Evolutionary conservation across 208 protist genomes (phyloP), one percentile per base, ranked within the genome.

Genomic region (Acanthamoeba healyi): DNA sequence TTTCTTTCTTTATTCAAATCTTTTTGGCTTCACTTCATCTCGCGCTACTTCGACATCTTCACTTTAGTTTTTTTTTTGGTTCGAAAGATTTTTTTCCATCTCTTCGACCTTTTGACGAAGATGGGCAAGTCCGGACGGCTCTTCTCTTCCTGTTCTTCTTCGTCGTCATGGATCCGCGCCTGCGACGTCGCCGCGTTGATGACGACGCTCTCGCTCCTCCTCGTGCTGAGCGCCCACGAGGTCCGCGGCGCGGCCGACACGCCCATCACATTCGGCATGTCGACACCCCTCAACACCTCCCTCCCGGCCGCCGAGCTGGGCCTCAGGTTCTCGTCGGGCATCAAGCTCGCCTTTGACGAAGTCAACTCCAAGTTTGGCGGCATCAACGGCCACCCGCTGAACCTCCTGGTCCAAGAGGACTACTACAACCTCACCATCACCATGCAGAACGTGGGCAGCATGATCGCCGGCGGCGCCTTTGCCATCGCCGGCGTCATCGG

Each of bases 401-500:
- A 54, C 9, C 44, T 87, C 14, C 4, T 61, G 12, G n/a, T 38
- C 24, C 26, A 17, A 15, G 77, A 87, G 5, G 77, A 87, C 77
- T 12, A 61, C 77, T 87, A 87, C 77, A 36, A 38, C 44, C 14
- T 34, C 22, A 14, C 26, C 5, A n/a, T 36, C 0, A 84, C 74
- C 7, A 34, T 12, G 26, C 5, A 15, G 19, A 54, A 56, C 36
- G 44, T 56, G 10, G 44, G 1, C 17, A 15, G 7, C 4, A n/a
- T 84, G 29, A 84, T 84, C 74, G 74, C 10, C 17, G 3, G 15
- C 40, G 32, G 32, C 40, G 42, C 15, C 24, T 61, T 87, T n/a
- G 77, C 14, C 77, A 63, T 87, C 17, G 46, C 44, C 24, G 77
- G 77, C 46, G 77, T 87, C 44, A 87, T 87, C 19, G 77, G 77